Evolutionary conservation across 495 filamentous ascomycete species (phyloP), one percentile per base, ranked within the genome.

Genomic region (Penicilliopsis zonata): DNA sequence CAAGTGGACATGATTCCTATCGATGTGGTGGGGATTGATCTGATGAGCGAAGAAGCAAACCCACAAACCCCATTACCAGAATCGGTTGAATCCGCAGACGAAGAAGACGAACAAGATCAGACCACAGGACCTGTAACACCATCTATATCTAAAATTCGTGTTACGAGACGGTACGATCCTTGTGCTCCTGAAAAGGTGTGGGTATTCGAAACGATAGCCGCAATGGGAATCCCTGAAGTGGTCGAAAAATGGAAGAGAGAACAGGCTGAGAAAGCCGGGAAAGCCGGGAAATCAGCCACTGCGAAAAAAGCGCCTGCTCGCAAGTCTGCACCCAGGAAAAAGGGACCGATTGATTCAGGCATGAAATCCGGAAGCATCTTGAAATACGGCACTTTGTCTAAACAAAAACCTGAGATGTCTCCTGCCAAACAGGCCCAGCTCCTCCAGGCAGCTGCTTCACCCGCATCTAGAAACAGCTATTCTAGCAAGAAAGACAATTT

Each of bases 181-280:
- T 73, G 74, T 18, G 50, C 73, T 21, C 46, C 65, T 3, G 73
- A 79, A 27, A 78, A 78, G 40, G 44, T 74, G 13, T 98, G 87
- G 87, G 54, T 95, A 4, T 70, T 83, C 8, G 79, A 86, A 44
- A 67, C 70, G 0, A 61, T 82, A 36, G 76, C 75, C 7, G 79
- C 72, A 33, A 47, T 80, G 10, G 80, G 84, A 0, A 64, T 82
- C 30, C 84, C 82, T 13, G 53, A 78, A 9, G 68, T 73, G n/a
- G 74, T 87, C 2, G 67, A 81, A 35, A 75, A 74, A 14, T 98
- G 84, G 75, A 77, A 93, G 40, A 74, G 74, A 32, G 61, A 69
- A 13, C 63, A 72, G 37, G 42, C 47, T 13, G 55, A 49, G 13
- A 61, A 61, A 34, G 42, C 52, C 18, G 33, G 26, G 13, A 52